Evolutionary conservation across 2,329 filamentous ascomycete genomes (phyloP), one percentile per base, ranked within the genome.

Genomic region (Colletotrichum theobromicola): DNA sequence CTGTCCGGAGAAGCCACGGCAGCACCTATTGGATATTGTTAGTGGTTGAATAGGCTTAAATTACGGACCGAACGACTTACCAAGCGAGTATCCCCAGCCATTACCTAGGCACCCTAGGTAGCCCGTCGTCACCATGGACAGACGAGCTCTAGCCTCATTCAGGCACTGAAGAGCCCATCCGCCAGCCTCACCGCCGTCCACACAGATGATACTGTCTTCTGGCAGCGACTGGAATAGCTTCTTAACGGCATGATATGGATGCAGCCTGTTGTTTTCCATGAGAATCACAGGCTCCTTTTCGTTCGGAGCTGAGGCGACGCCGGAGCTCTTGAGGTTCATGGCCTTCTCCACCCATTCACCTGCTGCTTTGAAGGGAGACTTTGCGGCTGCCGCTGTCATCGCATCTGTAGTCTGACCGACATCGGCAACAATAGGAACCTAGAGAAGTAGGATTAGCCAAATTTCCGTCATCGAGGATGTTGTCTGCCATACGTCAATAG

Each of bases 61-160:
- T 3, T 15, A 4, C 5, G 8, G n/a, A n/a, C 10, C 35, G 3
- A 12, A 30, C 7, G 16, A n/a, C 42, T 34, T 26, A 67, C 68
- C 68, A 3, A 71, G 68, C 4, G 68, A 71, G 12, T 71, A 71
- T 21, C 68, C 68, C n/a, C 66, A 71, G 5, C 68, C 68, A 10
- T 71, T 71, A 12, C 68, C 68, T 3, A 71, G 15, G 28, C 66
- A 71, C 15, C 68, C 68, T 1, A 71, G 21, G 21, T 71, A 71
- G 1, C 68, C 68, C 1, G 68, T 71, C 9, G 68, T 58, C 16
- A 60, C 35, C 50, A 71, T 71, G 12, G 68, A 67, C 7, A 71
- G 62, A 8, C 32, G 26, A 7, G 62, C 32, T 15, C 28, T 67
- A 4, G 68, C 68, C 15, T 71, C 62, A 13, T 71, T 53, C 12